Percentiles rank a stretch among this genome's conserved stretches.
Conservation (phyloP, 179 eudicot genomes). For the Monotropa hypopitys region DNA sequence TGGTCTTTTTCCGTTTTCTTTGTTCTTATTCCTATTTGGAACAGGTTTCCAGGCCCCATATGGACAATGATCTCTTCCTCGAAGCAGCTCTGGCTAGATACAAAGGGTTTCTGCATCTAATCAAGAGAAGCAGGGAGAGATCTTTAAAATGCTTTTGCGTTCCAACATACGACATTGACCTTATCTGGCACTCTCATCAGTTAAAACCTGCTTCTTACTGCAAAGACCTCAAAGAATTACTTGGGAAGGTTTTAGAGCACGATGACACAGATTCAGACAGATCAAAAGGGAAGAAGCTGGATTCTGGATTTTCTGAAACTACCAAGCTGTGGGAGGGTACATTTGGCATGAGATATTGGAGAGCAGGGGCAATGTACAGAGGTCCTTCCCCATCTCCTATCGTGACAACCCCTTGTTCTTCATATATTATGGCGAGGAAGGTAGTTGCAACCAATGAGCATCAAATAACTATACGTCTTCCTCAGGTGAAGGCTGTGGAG, state of each 20-base stretch:
- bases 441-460: conserved; percentile 9
- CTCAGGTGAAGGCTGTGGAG: conserved; percentile 44
- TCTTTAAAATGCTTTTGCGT: conserved; percentile 48
- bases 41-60: conserved; percentile 62
- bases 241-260: conserved; percentile 79
- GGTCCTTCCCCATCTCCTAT: conserved; percentile 66
- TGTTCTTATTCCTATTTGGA: neutral
- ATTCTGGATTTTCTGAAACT: conserved; percentile 72
- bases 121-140: conserved; percentile 52
- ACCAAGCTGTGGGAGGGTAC: conserved; percentile 71
- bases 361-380: conserved; percentile 89
- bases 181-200: conserved; percentile 94
- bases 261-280: conserved; percentile 88
- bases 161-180: conserved; percentile 89
- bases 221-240: conserved; percentile 36
- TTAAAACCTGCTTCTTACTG: conserved; percentile 54
- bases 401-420: conserved; percentile 29
- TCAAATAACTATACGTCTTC: conserved; percentile 20
- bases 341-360: conserved; percentile 86
- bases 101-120: conserved; percentile 80
- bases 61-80: conserved; percentile 48
- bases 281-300: conserved; percentile 79
- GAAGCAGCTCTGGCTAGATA: conserved; percentile 78
- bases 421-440: conserved; percentile 20
- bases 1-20: neutral